Evolutionary conservation across 192 early-diverging fungal genomes (phyloP).

Genomic region (Geranomyces michiganensis): DNA sequence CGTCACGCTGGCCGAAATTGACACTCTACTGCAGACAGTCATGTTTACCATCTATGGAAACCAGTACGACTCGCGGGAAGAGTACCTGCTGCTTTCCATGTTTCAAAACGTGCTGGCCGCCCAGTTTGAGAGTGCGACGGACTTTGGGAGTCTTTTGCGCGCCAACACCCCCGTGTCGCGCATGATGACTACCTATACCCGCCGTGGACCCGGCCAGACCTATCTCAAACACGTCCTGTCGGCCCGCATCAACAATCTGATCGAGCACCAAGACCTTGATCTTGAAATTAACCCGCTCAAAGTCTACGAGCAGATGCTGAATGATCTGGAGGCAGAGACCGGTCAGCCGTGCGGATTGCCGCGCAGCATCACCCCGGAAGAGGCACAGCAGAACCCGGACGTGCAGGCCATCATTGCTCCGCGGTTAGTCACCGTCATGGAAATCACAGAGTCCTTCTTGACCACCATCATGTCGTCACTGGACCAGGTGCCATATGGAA

Average conservation of each 20-base stretch:
- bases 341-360: constrained; percentile 68
- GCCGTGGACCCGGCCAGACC: constrained; percentile 89
- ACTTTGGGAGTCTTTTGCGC: constrained; percentile 84
- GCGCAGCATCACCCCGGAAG: constrained; percentile 78
- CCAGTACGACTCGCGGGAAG: constrained; percentile 95
- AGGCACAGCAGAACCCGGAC: constrained; percentile 76
- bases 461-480: constrained; percentile 81
- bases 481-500: constrained; percentile 90
- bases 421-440: constrained; percentile 77
- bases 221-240: constrained; percentile 86
- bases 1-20: constrained; percentile 87
- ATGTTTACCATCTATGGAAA: constrained; percentile 98
- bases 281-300: constrained; percentile 96
- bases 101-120: constrained; percentile 91
- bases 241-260: constrained; percentile 76
- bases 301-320: constrained; percentile 84
- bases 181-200: constrained; percentile 97
- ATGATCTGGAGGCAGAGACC: constrained; percentile 70
- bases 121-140: constrained; percentile 91
- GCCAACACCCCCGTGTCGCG: constrained; percentile 97
- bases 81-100: constrained; percentile 93
- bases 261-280: constrained; percentile 80
- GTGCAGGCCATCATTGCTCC: constrained; percentile 86
- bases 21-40: constrained; percentile 90
- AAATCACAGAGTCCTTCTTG: constrained; percentile 84